Base-by-base conservation (phyloP, 1,139 yeast species). In the Torulaspora pretoriensis region DNA sequence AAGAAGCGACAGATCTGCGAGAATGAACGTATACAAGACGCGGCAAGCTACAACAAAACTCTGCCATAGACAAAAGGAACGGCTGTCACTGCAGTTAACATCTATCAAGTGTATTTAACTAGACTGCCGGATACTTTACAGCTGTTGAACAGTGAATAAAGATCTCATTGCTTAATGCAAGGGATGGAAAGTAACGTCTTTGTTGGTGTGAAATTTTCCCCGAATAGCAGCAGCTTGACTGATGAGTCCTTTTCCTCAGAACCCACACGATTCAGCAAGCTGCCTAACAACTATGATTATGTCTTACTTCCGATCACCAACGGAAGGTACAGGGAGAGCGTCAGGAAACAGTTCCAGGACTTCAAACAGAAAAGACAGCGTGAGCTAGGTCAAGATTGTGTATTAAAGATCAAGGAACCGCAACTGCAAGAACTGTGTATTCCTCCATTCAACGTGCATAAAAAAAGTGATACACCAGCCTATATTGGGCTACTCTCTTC, bases 401-500 rank as follows among this genome's bases (percentile, higher is more conserved):
- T 42, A 12, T 56, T 70, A 28, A 40, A 47, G 4, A 71, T 71
- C 1, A 71, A 72, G 1, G 63, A 63, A 31, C 77, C 77, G 1
- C 63, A 63, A 31, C 45, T 66, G 6, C 57, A 58, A 24, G 75
- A 72, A 42, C 66, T 73, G 3, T 68, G 68, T 36, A 56, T 73
- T 2, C 60, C 65, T 2, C 65, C 67, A 1, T 57, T 57, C 28
- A 44, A 38, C 4, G 38, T 37, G 3, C 35, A 35, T 16, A 38
- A 42, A 12, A 43, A 40, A 17, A 37, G 45, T 14, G 48, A 45
- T 16, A 28, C 51, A 8, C 52, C 54, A 8, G 49, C 54, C 9
- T 58, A 54, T 28, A 59, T 64, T 32, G 85, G 83, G 0, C 55
- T 80, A 28, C 63, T 80, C 1, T 74, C 85, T 0, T 77, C 83